These are phyloP conservation scores for Entamoeba dispar DNA, from an alignment of 208 protist species.

Conservation along the genomic window DNA sequence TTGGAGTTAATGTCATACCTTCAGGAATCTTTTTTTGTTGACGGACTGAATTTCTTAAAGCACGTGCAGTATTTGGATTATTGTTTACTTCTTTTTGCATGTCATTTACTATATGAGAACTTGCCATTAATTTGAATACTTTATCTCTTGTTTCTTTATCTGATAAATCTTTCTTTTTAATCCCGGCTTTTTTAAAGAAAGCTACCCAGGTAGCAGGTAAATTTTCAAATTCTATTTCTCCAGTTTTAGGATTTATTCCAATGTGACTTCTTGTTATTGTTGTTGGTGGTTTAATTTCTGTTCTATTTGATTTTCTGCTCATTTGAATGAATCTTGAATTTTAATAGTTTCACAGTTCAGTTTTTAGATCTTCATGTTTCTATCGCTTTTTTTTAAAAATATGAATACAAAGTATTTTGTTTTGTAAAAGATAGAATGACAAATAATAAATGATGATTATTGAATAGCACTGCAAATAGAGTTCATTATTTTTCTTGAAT, in stretches of 20 bases:
- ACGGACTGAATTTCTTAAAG: neutral
- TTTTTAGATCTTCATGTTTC: no score
- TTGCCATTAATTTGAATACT: neutral
- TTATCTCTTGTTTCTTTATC: neutral
- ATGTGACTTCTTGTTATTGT: neutral
- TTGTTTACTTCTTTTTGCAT: neutral
- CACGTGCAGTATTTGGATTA: neutral
- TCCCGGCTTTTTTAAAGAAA: neutral
- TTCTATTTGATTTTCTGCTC: no score
- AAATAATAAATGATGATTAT: no score
- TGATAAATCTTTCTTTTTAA: neutral
- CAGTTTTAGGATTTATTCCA: neutral
- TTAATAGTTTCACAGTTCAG: no score
- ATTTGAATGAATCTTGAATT: no score
- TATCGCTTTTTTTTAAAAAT: no score
- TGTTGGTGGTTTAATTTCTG: no score
- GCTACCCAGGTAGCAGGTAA: neutral
- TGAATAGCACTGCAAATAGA: no score
- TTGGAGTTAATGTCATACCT: neutral
- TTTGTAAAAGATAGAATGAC: no score
- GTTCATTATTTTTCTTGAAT: no score
- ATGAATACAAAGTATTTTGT: no score
- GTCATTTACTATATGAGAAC: neutral
- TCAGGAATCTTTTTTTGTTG: neutral
- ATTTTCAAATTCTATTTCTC: neutral